These are phyloP conservation scores for Suillus discolor DNA, from an alignment of 768 basidiomycete species.

Conservation along the genomic window DNA sequence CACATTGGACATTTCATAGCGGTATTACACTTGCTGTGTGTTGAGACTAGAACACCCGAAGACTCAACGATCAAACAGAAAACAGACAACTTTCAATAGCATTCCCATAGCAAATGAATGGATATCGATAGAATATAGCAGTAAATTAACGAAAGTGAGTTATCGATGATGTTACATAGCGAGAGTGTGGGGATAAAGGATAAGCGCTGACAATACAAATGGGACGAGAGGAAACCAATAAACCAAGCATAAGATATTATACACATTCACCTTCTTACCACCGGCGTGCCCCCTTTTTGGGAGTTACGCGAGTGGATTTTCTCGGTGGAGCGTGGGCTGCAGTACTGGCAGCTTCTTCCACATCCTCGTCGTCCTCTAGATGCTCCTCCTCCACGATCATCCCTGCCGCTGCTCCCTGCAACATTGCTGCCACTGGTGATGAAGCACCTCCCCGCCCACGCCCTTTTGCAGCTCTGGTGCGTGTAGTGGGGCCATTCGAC, in stretches of 20 bases:
- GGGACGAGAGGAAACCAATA: neutral
- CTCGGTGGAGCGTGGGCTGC: neutral
- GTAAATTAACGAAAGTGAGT: constrained; percentile 4
- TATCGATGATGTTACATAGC: neutral
- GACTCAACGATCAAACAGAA: neutral
- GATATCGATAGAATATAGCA: constrained; percentile 3
- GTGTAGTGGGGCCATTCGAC: constrained; percentile 15
- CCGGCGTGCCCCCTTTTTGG: neutral
- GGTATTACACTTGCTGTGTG: neutral
- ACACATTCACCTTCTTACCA: neutral
- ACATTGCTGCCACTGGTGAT: constrained; percentile 15
- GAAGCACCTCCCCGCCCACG: constrained; percentile 23
- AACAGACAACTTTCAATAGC: neutral
- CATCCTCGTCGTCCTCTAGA: constrained; percentile 22
- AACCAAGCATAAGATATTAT: constrained; percentile 1
- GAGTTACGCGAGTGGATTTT: neutral
- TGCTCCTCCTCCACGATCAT: constrained; percentile 34
- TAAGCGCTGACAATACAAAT: constrained; percentile 1
- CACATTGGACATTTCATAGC: neutral
- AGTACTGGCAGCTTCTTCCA: neutral
- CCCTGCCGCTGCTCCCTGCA: constrained; percentile 27
- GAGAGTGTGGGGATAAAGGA: neutral
- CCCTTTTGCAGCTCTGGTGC: constrained; percentile 15
- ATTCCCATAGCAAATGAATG: neutral
- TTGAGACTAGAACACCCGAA: neutral